Conservation (phyloP, 495 filamentous ascomycete species). For the Letharia lupina region DNA sequence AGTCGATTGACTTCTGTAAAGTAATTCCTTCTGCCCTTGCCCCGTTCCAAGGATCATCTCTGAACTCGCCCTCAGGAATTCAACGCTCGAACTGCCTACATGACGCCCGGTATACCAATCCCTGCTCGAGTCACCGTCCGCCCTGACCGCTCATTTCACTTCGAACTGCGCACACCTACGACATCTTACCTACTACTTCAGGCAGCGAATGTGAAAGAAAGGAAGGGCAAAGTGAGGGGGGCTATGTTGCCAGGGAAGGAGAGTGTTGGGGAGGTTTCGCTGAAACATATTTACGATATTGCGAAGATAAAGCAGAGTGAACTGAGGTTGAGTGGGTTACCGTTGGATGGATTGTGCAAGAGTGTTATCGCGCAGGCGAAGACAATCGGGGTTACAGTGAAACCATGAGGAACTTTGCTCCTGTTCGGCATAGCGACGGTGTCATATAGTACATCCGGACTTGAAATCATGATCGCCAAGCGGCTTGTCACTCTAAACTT, state of each 20-base stretch:
- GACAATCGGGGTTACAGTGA: constrained; percentile 76
- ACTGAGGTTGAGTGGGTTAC: constrained; percentile 67
- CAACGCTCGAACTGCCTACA: constrained; percentile 87
- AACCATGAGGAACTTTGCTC: constrained; percentile 42
- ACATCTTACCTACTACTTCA: constrained; percentile 81
- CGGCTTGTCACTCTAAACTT: not conserved
- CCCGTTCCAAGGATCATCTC: not conserved
- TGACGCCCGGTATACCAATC: constrained; percentile 74
- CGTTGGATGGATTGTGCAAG: constrained; percentile 73
- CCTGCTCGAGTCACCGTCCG: constrained; percentile 86
- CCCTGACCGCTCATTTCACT: constrained; percentile 85
- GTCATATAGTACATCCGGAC: not conserved
- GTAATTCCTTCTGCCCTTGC: constrained; percentile 37
- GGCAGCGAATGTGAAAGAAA: constrained; percentile 66
- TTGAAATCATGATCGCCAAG: not conserved
- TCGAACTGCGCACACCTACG: constrained; percentile 86
- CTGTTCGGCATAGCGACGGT: constrained; percentile 12
- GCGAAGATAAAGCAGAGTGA: constrained; percentile 91
- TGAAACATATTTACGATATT: constrained; percentile 98
- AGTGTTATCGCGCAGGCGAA: constrained; percentile 80
- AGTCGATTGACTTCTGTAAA: constrained; percentile 99
- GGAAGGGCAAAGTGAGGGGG: constrained; percentile 71
- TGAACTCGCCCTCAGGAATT: constrained; percentile 64
- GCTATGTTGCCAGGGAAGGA: constrained; percentile 72
- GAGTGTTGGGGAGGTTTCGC: constrained; percentile 66